phyloP scores from a whole-genome alignment of 75 land plant species.

The Pinus taeda region DNA sequence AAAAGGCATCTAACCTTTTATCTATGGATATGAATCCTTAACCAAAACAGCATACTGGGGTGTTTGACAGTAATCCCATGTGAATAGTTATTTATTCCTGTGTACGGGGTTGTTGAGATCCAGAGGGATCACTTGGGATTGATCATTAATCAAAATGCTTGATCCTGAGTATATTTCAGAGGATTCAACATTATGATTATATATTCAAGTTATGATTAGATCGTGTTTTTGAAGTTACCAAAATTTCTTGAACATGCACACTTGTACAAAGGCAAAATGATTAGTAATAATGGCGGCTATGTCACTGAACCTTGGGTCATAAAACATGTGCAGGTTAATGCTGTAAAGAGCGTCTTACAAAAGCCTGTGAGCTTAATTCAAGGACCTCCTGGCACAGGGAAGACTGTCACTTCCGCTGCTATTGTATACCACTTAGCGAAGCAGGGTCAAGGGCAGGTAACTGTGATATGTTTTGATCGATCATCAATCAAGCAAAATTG shows the following conservation, averaged over 20 bases:
- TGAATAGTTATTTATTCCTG: too few relatives aligned
- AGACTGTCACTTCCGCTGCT: constrained; percentile 98
- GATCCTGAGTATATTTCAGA: too few relatives aligned
- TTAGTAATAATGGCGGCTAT: neutral
- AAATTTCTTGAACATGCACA: neutral
- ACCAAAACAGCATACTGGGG: too few relatives aligned
- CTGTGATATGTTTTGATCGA: neutral
- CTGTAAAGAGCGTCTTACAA: constrained; percentile 97
- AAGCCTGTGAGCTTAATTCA: constrained; percentile 98
- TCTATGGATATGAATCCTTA: too few relatives aligned
- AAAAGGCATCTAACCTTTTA: too few relatives aligned
- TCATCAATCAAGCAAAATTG: neutral
- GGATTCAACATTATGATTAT: too few relatives aligned
- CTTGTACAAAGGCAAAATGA: neutral
- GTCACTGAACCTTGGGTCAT: neutral
- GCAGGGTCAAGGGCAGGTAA: constrained; percentile 98
- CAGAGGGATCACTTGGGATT: too few relatives aligned
- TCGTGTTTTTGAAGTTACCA: too few relatives aligned
- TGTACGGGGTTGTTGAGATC: too few relatives aligned
- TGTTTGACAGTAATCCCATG: too few relatives aligned
- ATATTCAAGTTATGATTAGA: too few relatives aligned
- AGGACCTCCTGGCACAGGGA: constrained; percentile 99
- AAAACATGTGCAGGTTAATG: constrained; percentile 64
- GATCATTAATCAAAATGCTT: too few relatives aligned
- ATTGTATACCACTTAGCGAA: constrained; percentile 99